Evolutionary conservation across 805 yeast species (phyloP), one percentile per base, ranked within the genome.

Genomic region (Candida insectalens): DNA sequence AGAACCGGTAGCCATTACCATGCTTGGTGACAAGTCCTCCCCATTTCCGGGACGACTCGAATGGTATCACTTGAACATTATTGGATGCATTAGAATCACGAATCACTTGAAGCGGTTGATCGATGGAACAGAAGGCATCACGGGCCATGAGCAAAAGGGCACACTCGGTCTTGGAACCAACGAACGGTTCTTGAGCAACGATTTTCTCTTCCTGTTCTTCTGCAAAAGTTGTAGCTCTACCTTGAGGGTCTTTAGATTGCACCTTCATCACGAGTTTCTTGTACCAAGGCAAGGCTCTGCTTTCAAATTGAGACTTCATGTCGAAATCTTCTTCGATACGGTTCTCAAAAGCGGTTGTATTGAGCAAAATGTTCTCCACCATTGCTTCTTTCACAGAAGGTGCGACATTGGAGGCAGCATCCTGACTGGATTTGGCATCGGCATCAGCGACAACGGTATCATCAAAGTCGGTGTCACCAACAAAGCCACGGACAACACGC

Each of bases 121-220:
- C 51, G 25, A 63, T 61, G 38, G 71, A 53, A 18, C 67, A 67
- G 39, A 85, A 65, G 29, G 68, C 63, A 29, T 69, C 64, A 27
- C 69, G 64, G 2, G 92, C 89, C 40, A 85, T 61, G 10, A 74
- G 62, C 26, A 92, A 64, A 36, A 92, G 57, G 0, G 98, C 96
- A 22, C 88, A 76, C 57, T 92, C 99, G 3, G 98, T 94, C 56
- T 92, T 92, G 37, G 94, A 83, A 5, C 99, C 99, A 32, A 87
- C 63, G 48, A 71, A 87, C 2, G 77, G 77, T 41, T 82, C 92
- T 17, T 43, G 40, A 18, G 53, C 45, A 12, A 5, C 13, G 8
- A 7, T 13, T 13, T 25, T 7, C 15, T 6, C 12, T 7, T 12
- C 28, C 34, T 25, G 29, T 19, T 16, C 19, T 18, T 25, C 15